Base-by-base conservation (phyloP, 768 basidiomycete genomes). In the Mycena sanguinolenta region DNA sequence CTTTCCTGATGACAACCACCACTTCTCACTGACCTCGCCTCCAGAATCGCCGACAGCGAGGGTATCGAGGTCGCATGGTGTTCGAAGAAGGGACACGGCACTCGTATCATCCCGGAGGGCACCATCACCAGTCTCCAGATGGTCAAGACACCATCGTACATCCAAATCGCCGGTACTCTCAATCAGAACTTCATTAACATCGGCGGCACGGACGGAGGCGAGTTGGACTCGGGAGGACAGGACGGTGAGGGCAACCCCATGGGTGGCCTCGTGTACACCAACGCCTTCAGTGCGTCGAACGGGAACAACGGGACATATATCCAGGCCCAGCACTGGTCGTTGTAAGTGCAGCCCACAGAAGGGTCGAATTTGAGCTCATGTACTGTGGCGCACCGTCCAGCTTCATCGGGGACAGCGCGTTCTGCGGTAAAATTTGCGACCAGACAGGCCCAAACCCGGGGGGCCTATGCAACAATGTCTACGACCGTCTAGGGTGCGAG, bases 31-130 rank as follows among this genome's bases (percentile, higher is more conserved):
- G 49, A n/a, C n/a, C 59, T 19, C 8, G 28, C 62, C 1, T 38
- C 2, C 13, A 66, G 58, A 17, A 90, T 93, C 66, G 88, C 85
- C 30, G 85, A 91, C 64, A 85, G 85, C 2, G 92, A 93, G 75
- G 87, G 84, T 42, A 79, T 87, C 66, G 88, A 86, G 73, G 90
- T 93, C 16, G 86, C 91, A 2, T 94, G 88, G 87, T 94, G 91
- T 81, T 86, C 87, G 23, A 87, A 90, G 77, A 81, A 82, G 12
- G 88, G 88, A 4, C 85, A 84, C 61, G 92, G 92, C 12, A 87
- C 90, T 1, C 90, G 92, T 62, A 72, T 89, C 72, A 92, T 93
- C 39, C 90, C 90, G 46, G 77, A 66, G 0, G 89, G 88, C 32
- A 84, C 90, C 32, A 79, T 93, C 39, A 76, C 78, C 13, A 90